Conservation (phyloP, 2,329 filamentous ascomycete genomes). For the Aspergillus fumigatiaffinis region DNA sequence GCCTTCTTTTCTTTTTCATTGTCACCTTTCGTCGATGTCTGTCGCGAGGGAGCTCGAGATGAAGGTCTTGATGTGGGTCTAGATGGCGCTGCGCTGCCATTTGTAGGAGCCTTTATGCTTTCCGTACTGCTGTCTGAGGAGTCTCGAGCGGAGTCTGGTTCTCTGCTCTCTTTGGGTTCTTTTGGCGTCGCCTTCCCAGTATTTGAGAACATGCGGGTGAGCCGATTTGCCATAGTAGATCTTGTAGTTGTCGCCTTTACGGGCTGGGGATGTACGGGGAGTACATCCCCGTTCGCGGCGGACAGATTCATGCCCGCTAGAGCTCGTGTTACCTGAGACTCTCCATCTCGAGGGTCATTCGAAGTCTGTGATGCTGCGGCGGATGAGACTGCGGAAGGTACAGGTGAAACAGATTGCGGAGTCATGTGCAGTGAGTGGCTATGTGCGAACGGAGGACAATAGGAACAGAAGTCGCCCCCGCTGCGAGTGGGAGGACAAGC, state of each 20-base stretch:
- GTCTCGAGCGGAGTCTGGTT: constrained; percentile 31
- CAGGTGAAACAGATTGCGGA: constrained; percentile 40
- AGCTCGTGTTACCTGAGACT: constrained; percentile 41
- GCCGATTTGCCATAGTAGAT: constrained; percentile 42
- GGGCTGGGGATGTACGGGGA: constrained; percentile 25
- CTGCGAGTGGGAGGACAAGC: constrained; percentile 11
- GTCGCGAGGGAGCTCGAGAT: constrained; percentile 31
- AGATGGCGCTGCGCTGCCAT: constrained; percentile 28
- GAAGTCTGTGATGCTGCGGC: constrained; percentile 39
- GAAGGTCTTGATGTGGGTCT: constrained; percentile 26
- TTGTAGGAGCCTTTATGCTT: constrained; percentile 29
- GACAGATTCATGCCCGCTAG: constrained; percentile 42
- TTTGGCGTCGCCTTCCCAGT: constrained; percentile 34
- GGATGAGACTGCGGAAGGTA: constrained; percentile 43
- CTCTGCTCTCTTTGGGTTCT: constrained; percentile 2
- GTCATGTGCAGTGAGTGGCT: constrained; percentile 36
- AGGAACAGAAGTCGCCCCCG: constrained; percentile 22
- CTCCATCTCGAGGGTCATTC: constrained; percentile 35
- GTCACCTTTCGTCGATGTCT: constrained; percentile 31
- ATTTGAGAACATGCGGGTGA: constrained; percentile 46
- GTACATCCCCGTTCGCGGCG: constrained; percentile 32
- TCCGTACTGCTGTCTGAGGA: constrained; percentile 38
- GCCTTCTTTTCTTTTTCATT: constrained; percentile 24
- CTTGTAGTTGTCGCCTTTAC: constrained; percentile 34
- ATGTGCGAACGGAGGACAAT: constrained; percentile 18